These are phyloP conservation scores for Cymbopogon flexuosus DNA, from an alignment of 202 grass and related monocot species.

Conservation along the genomic window DNA sequence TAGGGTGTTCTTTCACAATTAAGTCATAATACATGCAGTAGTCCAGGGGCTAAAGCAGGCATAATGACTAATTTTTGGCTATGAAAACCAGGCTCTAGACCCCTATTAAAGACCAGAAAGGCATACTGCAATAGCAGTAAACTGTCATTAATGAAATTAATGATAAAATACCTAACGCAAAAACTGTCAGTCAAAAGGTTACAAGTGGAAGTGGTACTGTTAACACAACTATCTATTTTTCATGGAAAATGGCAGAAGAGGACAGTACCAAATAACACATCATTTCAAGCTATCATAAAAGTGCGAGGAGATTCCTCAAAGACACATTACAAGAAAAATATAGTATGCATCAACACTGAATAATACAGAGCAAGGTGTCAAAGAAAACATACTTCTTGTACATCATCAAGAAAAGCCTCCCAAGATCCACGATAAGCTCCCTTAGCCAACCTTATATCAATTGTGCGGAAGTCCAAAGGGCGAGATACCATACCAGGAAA, in stretches of 20 bases:
- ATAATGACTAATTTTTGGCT: background rate
- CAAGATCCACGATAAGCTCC: constrained; percentile 80
- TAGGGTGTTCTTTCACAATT: constrained; percentile 1
- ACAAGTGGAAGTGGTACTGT: constrained; percentile 10
- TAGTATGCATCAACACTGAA: background rate
- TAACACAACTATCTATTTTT: background rate
- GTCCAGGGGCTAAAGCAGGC: constrained; percentile 8
- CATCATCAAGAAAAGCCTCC: constrained; percentile 94
- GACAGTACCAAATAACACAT: background rate
- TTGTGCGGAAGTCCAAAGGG: constrained; percentile 91
- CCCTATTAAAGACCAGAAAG: background rate
- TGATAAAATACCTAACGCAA: background rate
- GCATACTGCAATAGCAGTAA: constrained; percentile 5
- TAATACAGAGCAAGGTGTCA: constrained; percentile 31
- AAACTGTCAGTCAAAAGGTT: background rate
- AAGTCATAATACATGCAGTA: constrained; percentile 2
- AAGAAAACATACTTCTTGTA: constrained; percentile 67
- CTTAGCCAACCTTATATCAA: constrained; percentile 88
- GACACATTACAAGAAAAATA: background rate
- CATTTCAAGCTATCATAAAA: constrained; percentile 12
- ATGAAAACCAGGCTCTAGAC: background rate
- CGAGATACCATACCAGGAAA: constrained; percentile 95
- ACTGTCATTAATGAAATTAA: background rate
- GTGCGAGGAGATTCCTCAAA: constrained; percentile 20
- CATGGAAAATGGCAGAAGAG: background rate